phyloP scores from a whole-genome alignment of 2,329 filamentous ascomycete species.

The Paramyrothecium roridum region DNA sequence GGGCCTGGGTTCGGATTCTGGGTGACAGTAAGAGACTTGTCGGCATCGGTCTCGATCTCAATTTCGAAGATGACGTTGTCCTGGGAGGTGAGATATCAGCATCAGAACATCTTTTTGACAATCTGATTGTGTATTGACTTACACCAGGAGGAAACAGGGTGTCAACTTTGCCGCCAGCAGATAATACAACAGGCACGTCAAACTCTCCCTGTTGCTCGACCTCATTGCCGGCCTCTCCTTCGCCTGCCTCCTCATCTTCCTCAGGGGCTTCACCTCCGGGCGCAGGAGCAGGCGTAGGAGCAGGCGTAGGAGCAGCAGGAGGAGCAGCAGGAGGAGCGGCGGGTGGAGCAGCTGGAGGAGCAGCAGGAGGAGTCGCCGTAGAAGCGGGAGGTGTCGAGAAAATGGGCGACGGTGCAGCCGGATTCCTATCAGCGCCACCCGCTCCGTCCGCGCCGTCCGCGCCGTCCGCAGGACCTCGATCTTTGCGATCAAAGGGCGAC shows the following conservation, averaged over 20 bases:
- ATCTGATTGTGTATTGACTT: slow-evolving; percentile 8
- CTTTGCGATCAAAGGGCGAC: not conserved
- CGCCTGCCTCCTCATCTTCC: slow-evolving; percentile 9
- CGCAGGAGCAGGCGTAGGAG: too few species aligned
- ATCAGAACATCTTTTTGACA: too few species aligned
- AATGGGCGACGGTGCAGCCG: not conserved
- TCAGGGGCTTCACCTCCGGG: not conserved
- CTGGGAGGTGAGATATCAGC: slow-evolving; percentile 7
- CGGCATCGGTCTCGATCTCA: slow-evolving; percentile 32
- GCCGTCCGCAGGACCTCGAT: not conserved
- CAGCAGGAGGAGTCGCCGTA: not conserved
- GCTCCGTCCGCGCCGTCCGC: not conserved
- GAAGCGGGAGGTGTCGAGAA: not conserved
- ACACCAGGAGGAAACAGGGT: slow-evolving; percentile 28
- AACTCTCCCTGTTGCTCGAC: slow-evolving; percentile 26
- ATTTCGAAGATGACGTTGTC: slow-evolving; percentile 32
- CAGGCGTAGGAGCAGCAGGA: too few species aligned
- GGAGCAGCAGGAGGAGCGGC: too few species aligned
- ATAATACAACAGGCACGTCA: slow-evolving; percentile 20
- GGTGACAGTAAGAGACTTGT: slow-evolving; percentile 29
- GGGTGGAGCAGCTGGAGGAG: not conserved
- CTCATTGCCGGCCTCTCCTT: slow-evolving; percentile 15
- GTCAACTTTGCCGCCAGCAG: slow-evolving; percentile 27
- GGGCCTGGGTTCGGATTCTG: slow-evolving; percentile 31
- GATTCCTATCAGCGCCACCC: too few species aligned